phyloP scores from a whole-genome alignment of 2,329 filamentous ascomycete species.

The Aaosphaeria arxii region DNA sequence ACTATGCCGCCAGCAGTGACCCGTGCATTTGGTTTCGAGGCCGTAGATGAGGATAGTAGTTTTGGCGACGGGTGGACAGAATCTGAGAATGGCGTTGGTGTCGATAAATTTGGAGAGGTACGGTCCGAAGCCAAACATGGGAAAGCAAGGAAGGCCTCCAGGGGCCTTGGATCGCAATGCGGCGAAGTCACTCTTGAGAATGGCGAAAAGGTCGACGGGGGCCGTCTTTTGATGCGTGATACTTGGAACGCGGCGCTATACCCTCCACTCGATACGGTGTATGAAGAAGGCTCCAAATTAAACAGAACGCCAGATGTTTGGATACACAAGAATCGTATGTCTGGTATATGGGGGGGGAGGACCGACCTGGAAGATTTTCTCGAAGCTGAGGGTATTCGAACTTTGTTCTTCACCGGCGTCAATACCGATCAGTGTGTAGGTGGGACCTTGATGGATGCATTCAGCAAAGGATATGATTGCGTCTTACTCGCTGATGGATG shows the following conservation, averaged over 20 bases:
- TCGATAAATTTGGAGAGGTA: slow-evolving; percentile 30
- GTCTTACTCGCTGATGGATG: slow-evolving; percentile 41
- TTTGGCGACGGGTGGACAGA: slow-evolving; percentile 4
- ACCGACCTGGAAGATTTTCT: slow-evolving; percentile 37
- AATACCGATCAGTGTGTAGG: slow-evolving; percentile 45
- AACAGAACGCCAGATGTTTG: slow-evolving; percentile 17
- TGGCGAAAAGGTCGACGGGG: slow-evolving; percentile 26
- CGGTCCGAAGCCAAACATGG: slow-evolving; percentile 2
- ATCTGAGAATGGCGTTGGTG: slow-evolving; percentile 15
- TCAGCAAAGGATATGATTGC: slow-evolving; percentile 43
- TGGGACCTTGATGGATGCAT: slow-evolving; percentile 41
- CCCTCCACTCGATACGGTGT: slow-evolving; percentile 34
- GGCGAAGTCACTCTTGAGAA: slow-evolving; percentile 16
- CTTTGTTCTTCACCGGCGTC: slow-evolving; percentile 40
- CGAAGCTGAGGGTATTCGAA: slow-evolving; percentile 37
- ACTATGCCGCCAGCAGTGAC: slow-evolving; percentile 39
- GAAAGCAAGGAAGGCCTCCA: slow-evolving; percentile 14
- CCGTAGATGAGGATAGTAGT: slow-evolving; percentile 13
- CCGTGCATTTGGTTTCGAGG: slow-evolving; percentile 35
- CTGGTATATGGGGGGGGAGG: slow-evolving; percentile 37
- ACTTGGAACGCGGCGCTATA: slow-evolving; percentile 43
- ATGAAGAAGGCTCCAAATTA: slow-evolving; percentile 15
- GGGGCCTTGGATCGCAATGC: slow-evolving; percentile 34
- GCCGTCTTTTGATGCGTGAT: slow-evolving; percentile 36
- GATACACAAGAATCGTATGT: slow-evolving; percentile 44